These are phyloP conservation scores for Chaetomium fimeti DNA, from an alignment of 495 filamentous ascomycete species.

Conservation along the genomic window DNA sequence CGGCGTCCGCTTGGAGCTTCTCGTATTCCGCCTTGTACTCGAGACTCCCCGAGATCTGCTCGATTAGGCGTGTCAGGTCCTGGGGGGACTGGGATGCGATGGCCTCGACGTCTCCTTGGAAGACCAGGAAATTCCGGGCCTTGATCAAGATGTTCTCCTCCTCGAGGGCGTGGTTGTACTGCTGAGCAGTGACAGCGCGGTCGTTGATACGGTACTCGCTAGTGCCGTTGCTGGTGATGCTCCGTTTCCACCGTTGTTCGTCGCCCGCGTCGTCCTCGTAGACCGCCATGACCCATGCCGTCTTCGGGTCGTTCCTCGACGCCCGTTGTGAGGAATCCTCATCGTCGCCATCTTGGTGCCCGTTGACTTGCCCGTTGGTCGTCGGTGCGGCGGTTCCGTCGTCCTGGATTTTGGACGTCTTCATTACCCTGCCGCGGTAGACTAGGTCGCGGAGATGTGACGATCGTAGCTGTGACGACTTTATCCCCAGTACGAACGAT, in stretches of 20 bases:
- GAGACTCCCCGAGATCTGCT: constrained; percentile 94
- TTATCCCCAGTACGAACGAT: constrained; percentile 97
- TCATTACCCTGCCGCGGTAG: constrained; percentile 91
- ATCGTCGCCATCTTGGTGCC: constrained; percentile 55
- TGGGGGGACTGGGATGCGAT: constrained; percentile 91
- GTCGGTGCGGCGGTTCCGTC: constrained; percentile 68
- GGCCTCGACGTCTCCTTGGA: constrained; percentile 98
- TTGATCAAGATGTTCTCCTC: constrained; percentile 96
- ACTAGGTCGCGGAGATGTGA: constrained; percentile 93
- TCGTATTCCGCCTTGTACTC: constrained; percentile 98
- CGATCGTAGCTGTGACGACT: constrained; percentile 93
- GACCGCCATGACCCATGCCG: constrained; percentile 98
- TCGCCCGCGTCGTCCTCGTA: constrained; percentile 98
- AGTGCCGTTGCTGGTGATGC: constrained; percentile 80
- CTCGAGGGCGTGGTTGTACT: constrained; percentile 93
- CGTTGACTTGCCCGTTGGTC: constrained; percentile 56
- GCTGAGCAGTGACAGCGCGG: constrained; percentile 76
- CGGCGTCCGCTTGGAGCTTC: constrained; percentile 74
- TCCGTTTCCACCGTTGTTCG: constrained; percentile 91
- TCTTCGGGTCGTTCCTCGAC: constrained; percentile 72
- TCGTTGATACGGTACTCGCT: constrained; percentile 98
- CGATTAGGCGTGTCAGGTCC: constrained; percentile 91
- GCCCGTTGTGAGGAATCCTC: constrained; percentile 57
- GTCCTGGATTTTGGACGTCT: constrained; percentile 84
- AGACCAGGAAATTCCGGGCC: constrained; percentile 95